Percentiles rank a stretch among this genome's conserved stretches.
Conservation (phyloP, 2,329 filamentous ascomycete genomes). For the Aspergillus ustus region DNA sequence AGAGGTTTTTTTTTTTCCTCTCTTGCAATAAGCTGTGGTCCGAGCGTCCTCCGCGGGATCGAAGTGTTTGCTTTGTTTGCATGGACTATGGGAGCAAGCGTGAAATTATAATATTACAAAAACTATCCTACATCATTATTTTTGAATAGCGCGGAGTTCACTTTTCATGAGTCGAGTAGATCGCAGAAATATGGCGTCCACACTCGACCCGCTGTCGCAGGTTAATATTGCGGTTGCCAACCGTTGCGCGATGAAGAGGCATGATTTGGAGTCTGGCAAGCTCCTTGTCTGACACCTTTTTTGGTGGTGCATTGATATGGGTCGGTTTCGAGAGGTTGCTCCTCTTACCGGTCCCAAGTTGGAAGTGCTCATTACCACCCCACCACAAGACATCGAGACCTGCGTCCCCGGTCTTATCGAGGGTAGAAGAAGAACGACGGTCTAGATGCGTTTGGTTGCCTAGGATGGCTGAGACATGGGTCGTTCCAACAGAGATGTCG, state of each 20-base stretch:
- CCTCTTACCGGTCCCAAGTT: conserved; percentile 88
- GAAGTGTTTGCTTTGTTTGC: conserved; percentile 39
- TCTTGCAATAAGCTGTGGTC: conserved; percentile 43
- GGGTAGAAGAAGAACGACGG: conserved; percentile 54
- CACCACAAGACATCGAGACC: conserved; percentile 90
- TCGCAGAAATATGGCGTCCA: conserved; percentile 77
- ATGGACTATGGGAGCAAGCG: conserved; percentile 14
- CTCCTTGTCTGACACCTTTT: conserved; percentile 64
- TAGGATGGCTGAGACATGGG: conserved; percentile 82
- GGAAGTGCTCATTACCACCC: conserved; percentile 93
- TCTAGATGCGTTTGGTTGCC: conserved; percentile 74
- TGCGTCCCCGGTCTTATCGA: conserved; percentile 78
- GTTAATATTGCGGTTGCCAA: conserved; percentile 72
- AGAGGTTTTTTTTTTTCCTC: conserved; percentile 26
- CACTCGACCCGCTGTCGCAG: conserved; percentile 90
- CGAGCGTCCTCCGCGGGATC: conserved; percentile 34
- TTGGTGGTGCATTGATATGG: conserved; percentile 77
- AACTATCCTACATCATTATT: conserved; percentile 20
- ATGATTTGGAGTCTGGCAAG: conserved; percentile 81
- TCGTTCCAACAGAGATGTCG: conserved; percentile 73
- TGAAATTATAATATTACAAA: conserved; percentile 8
- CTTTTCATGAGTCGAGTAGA: conserved; percentile 70
- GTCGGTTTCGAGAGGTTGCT: conserved; percentile 76
- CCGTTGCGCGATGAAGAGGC: conserved; percentile 70
- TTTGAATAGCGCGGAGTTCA: conserved; percentile 21